phyloP scores from a whole-genome alignment of 306 rosid genomes.

The Rubus parviflorus region DNA sequence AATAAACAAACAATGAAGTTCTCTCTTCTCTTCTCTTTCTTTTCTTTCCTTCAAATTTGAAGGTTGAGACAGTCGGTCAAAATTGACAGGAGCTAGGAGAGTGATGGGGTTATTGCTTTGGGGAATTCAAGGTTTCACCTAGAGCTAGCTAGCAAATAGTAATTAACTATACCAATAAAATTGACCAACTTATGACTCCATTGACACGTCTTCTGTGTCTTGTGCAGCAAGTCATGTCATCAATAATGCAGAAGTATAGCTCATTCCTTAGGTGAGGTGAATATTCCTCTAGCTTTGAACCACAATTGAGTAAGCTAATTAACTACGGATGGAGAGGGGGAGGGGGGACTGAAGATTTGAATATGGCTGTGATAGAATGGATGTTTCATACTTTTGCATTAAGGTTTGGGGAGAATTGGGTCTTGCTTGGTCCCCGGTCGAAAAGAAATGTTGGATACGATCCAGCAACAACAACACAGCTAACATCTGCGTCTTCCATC shows the following conservation, averaged over 20 bases:
- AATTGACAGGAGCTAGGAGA: slow-evolving; percentile 1
- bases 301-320: neutral
- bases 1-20: neutral
- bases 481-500: neutral
- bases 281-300: neutral
- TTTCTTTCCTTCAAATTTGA: neutral
- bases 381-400: neutral
- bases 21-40: neutral
- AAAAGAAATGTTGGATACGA: neutral
- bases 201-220: neutral
- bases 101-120: neutral
- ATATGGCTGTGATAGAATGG: neutral
- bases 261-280: neutral
- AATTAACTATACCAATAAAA: neutral
- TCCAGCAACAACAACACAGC: neutral
- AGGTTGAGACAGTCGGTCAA: neutral
- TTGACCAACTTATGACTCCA: neutral
- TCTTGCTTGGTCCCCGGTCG: neutral
- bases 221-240: neutral
- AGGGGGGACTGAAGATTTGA: neutral
- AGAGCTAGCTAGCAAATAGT: neutral
- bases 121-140: slow-evolving; percentile 5
- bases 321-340: neutral
- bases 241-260: neutral
- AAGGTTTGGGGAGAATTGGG: neutral